Evolutionary conservation across 2,329 filamentous ascomycete species (phyloP), one percentile per base, ranked within the genome.

Genomic region (Trichoderma atrobrunneum): DNA sequence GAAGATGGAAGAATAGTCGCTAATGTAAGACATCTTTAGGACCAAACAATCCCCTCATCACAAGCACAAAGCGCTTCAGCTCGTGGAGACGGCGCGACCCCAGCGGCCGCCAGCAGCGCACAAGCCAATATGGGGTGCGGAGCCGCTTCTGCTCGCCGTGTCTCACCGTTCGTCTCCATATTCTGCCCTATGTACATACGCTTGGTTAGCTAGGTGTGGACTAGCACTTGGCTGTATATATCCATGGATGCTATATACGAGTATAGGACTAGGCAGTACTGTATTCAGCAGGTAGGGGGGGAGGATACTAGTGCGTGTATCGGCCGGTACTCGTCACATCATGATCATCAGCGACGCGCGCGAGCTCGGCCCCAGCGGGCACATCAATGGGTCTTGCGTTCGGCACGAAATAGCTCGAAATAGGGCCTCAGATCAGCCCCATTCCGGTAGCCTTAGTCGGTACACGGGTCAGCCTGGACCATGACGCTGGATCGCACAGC

Each of bases 91-190:
- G 36, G 70, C 51, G 70, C 56, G 32, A 61, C 24, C n/a, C 30
- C 62, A 72, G 56, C 62, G 70, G 70, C 70, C 70, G 70, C 69
- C 69, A 59, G 48, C 51, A 66, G 36, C 30, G 43, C 70, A 72
- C 62, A 57, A 67, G 70, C 60, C 60, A 71, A 30, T 60, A 71
- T 66, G 62, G 70, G 59, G 70, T 72, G 70, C 70, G 70, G 71
- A 72, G 59, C 71, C 71, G 71, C 67, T 62, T 51, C 26, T 70
- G 57, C 71, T 63, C 71, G 71, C 67, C 71, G 67, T 70, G 59
- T 71, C 36, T 72, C 67, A 65, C 63, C 70, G 63, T 72, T 54
- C 70, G 61, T 66, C 67, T 70, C 67, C 67, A 63, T 70, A 14
- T 21, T 70, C 59, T 63, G 67, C 67, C 67, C 57, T 70, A 63